Conservation (phyloP, 805 yeast species). For the Yamadazyma scolyti region DNA sequence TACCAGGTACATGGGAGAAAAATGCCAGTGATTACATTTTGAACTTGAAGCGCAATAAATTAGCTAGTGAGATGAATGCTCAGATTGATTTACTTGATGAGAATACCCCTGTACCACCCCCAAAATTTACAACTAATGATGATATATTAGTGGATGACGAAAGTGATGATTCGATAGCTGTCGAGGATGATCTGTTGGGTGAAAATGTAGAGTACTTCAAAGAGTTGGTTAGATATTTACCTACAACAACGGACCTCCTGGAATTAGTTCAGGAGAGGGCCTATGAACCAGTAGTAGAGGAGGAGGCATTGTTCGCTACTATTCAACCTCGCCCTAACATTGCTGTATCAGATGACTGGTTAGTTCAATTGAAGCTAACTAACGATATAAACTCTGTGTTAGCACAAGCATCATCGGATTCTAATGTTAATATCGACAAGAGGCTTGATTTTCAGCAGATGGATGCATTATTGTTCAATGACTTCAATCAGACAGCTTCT, state of each 20-base stretch:
- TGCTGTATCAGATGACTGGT: constrained; percentile 59
- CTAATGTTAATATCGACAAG: constrained; percentile 2
- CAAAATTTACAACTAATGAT: background rate
- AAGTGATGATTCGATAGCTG: constrained; percentile 4
- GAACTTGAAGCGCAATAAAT: constrained; percentile 24
- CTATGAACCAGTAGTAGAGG: constrained; percentile 63
- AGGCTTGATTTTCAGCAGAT: constrained; percentile 22
- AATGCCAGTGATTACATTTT: constrained; percentile 16
- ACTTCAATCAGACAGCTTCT: constrained; percentile 26
- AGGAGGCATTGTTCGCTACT: constrained; percentile 21
- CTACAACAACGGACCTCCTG: constrained; percentile 23
- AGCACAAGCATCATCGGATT: constrained; percentile 20
- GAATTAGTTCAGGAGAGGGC: constrained; percentile 58
- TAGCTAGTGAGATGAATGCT: constrained; percentile 25
- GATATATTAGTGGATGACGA: constrained; percentile 9
- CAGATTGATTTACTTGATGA: constrained; percentile 4
- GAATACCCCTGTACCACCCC: constrained; percentile 1
- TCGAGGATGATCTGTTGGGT: constrained; percentile 7
- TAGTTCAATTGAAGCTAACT: constrained; percentile 55
- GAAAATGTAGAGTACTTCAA: constrained; percentile 30
- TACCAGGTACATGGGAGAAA: constrained; percentile 37
- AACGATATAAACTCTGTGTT: constrained; percentile 42
- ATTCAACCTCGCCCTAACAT: constrained; percentile 43
- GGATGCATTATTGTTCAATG: constrained; percentile 48
- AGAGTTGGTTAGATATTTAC: constrained; percentile 29